A percentile compares a stretch with the other conserved stretches of the same genome.
Evolutionary conservation across 495 filamentous ascomycete species (phyloP).

Genomic region (Chaetomium cochliodes): DNA sequence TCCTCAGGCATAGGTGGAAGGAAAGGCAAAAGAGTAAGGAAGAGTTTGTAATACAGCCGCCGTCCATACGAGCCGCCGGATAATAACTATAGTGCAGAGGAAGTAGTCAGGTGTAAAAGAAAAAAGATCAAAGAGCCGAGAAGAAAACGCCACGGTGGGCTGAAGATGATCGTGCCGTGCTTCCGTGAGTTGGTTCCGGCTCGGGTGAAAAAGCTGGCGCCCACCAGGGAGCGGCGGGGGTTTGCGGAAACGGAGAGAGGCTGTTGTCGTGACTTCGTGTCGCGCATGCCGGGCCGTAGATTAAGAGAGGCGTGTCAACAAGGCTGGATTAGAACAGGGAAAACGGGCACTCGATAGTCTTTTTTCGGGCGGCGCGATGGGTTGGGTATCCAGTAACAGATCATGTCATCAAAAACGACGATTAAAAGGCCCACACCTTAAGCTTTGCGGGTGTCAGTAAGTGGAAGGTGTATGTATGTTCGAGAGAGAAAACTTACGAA

Average conservation of each 20-base stretch:
- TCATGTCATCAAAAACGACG: conserved; percentile 29
- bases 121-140: neutral
- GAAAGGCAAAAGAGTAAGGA: conserved; percentile 3
- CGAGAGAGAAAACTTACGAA: conserved; percentile 61
- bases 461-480: neutral
- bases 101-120: neutral
- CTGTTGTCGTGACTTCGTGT: conserved; percentile 57
- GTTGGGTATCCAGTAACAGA: conserved; percentile 35
- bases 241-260: conserved; percentile 29
- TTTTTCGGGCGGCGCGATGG: conserved; percentile 35
- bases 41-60: conserved; percentile 21
- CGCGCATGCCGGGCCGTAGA: conserved; percentile 48
- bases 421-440: conserved; percentile 78
- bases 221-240: neutral
- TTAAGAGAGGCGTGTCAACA: conserved; percentile 44
- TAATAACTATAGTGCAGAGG: conserved; percentile 24
- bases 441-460: conserved; percentile 54
- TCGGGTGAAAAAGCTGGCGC: neutral
- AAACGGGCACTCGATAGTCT: conserved; percentile 35
- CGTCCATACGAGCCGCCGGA: conserved; percentile 16
- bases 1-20: neutral
- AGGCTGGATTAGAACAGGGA: conserved; percentile 41
- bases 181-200: neutral
- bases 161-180: neutral
- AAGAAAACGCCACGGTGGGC: conserved; percentile 1